A percentile compares a stretch with the other conserved stretches of the same genome.
These are phyloP conservation scores for Aschersonia sp. DNA, from an alignment of 2,329 filamentous ascomycete species.

Conservation along the genomic window DNA sequence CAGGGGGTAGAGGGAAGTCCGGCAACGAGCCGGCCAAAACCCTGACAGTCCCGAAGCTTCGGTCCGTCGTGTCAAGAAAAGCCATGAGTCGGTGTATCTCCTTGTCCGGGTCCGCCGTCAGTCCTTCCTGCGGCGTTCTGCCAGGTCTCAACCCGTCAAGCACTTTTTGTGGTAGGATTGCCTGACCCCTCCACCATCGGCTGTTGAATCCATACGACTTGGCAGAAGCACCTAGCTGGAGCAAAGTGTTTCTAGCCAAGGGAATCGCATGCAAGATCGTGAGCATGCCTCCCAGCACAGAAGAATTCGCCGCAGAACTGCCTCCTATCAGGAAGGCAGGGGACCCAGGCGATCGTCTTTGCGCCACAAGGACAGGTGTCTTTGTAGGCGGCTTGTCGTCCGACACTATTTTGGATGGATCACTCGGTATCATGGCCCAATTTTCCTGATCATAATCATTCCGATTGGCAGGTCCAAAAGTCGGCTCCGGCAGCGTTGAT, in stretches of 20 bases:
- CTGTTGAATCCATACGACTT: slow-evolving; percentile 37
- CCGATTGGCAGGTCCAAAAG: slow-evolving; percentile 47
- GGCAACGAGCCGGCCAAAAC: slow-evolving; percentile 25
- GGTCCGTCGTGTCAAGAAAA: slow-evolving; percentile 45
- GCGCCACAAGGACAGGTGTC: slow-evolving; percentile 21
- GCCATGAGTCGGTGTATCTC: slow-evolving; percentile 49
- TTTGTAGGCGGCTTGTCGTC: slow-evolving; percentile 2
- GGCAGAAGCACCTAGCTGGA: slow-evolving; percentile 25
- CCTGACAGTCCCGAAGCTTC: slow-evolving; percentile 43
- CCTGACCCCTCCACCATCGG: slow-evolving; percentile 47
- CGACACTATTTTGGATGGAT: slow-evolving; percentile 9
- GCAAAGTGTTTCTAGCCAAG: slow-evolving; percentile 38
- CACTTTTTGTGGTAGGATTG: slow-evolving; percentile 27
- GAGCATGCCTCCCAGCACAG: slow-evolving; percentile 37
- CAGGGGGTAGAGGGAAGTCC: slow-evolving; percentile 17
- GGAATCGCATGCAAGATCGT: slow-evolving; percentile 48
- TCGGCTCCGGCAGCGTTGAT: slow-evolving; percentile 19
- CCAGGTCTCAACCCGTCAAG: slow-evolving; percentile 17
- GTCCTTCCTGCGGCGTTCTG: slow-evolving; percentile 16
- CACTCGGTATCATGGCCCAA: slow-evolving; percentile 43
- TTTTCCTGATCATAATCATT: slow-evolving; percentile 36
- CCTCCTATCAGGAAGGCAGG: slow-evolving; percentile 38
- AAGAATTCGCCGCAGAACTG: slow-evolving; percentile 16
- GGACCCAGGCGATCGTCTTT: slow-evolving; percentile 23
- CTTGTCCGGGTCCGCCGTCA: slow-evolving; percentile 26